Conservation (phyloP, 192 early-diverging fungal genomes). For the Diversispora epigaea region DNA sequence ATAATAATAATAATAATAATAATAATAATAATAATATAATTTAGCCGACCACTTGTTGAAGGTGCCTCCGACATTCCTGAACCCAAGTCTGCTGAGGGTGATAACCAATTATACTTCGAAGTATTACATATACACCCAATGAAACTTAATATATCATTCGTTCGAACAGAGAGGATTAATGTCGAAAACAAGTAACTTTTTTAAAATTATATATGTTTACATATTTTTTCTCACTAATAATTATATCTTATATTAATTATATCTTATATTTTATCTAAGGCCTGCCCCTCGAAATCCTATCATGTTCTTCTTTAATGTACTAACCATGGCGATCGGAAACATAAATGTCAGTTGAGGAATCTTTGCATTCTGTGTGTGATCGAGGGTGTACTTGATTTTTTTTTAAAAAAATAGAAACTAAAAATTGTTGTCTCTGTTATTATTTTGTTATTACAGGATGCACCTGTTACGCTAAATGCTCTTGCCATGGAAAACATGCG, state of each 20-base stretch:
- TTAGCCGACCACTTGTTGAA: conserved; percentile 46
- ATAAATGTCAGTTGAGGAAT: conserved; percentile 68
- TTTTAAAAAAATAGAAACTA: too few relatives aligned
- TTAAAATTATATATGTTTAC: conserved; percentile 6
- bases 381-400: too few relatives aligned
- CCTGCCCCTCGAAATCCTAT: conserved; percentile 49
- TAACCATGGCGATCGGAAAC: conserved; percentile 97
- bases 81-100: conserved; percentile 63
- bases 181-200: conserved; percentile 59
- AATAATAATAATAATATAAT: conserved; percentile 4
- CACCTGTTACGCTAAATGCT: conserved; percentile 86
- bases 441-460: conserved; percentile 53
- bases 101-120: conserved; percentile 89
- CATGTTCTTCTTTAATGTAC: conserved; percentile 74
- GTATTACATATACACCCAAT: conserved; percentile 90
- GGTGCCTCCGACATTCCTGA: conserved; percentile 69
- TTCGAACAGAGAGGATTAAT: conserved; percentile 70
- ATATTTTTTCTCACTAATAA: not conserved
- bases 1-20: not conserved
- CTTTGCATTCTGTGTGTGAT: conserved; percentile 1
- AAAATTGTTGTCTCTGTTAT: not conserved
- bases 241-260: conserved; percentile 11
- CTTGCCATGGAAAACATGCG: conserved; percentile 87
- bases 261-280: conserved; percentile 36
- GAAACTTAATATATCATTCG: conserved; percentile 95